Conservation (phyloP, 1,284 basidiomycete species). For the Trichosporon asahii region DNA sequence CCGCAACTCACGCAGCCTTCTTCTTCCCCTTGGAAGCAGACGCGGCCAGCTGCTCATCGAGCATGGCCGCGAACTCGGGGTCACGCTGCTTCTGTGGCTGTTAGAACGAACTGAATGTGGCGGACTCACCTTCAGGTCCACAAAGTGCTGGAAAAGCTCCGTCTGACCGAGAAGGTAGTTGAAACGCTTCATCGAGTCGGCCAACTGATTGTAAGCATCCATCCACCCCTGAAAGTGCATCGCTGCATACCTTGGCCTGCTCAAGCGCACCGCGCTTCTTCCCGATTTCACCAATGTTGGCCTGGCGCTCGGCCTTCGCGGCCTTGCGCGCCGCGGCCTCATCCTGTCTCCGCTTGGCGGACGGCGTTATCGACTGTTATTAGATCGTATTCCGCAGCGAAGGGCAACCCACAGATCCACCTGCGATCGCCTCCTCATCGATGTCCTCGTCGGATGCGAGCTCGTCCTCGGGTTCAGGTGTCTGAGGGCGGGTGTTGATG, state of each 20-base stretch:
- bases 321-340: conserved; percentile 39
- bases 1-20: conserved; percentile 59
- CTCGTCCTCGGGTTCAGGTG: conserved; percentile 37
- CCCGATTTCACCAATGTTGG: conserved; percentile 44
- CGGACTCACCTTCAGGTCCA: conserved; percentile 75
- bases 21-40: conserved; percentile 76
- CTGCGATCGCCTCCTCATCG: conserved; percentile 26
- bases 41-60: conserved; percentile 62
- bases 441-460: conserved; percentile 34
- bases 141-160: conserved; percentile 92
- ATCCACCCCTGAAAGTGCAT: not conserved
- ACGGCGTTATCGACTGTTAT: conserved; percentile 30
- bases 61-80: conserved; percentile 85
- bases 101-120: conserved; percentile 2
- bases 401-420: conserved; percentile 15
- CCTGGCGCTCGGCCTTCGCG: conserved; percentile 42
- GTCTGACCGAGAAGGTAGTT: conserved; percentile 92
- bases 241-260: conserved; percentile 44
- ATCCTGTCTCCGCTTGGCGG: conserved; percentile 35
- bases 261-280: conserved; percentile 47
- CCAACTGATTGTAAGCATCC: conserved; percentile 58
- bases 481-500: conserved; percentile 42
- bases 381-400: not conserved
- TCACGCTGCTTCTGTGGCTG: conserved; percentile 71
- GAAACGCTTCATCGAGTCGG: conserved; percentile 93